A percentile compares a stretch with the other conserved stretches of the same genome.
Conservation (phyloP, 164 flowering plant species). For the Vitis rupestris region DNA sequence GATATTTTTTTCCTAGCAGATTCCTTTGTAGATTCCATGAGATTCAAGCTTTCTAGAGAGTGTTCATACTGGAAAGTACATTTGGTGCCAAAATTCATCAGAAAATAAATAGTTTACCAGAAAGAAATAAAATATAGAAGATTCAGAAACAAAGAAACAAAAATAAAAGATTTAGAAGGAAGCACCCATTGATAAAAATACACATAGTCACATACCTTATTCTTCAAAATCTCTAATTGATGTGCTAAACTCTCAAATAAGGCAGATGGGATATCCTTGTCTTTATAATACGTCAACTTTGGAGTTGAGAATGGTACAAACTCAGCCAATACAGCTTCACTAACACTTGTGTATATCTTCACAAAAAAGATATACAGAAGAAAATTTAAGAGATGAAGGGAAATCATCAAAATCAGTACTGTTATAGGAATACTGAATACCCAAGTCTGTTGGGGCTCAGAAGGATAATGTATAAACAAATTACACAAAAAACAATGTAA, state of each 20-base stretch:
- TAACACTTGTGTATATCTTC: conserved; percentile 59
- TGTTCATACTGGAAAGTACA: conserved; percentile 37
- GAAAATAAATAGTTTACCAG: not conserved
- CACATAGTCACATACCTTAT: conserved; percentile 54
- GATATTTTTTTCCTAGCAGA: conserved; percentile 38
- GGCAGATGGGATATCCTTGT: conserved; percentile 29
- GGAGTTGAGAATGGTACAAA: conserved; percentile 49
- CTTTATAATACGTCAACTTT: conserved; percentile 39
- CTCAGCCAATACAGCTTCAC: conserved; percentile 56
- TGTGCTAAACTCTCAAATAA: conserved; percentile 11
- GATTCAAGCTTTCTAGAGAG: conserved; percentile 22
- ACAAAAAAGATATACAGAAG: conserved; percentile 6
- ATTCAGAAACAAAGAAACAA: not conserved
- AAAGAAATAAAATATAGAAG: not conserved
- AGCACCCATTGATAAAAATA: too few species aligned
- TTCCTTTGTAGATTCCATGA: conserved; percentile 22
- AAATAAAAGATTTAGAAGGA: not conserved
- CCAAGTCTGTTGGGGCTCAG: too few species aligned
- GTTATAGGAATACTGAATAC: too few species aligned
- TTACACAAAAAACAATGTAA: too few species aligned
- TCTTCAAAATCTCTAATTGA: conserved; percentile 22
- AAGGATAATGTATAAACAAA: too few species aligned
- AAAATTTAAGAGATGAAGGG: not conserved
- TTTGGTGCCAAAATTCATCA: not conserved
- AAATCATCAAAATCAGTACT: not conserved